Conservation (phyloP, 2,329 filamentous ascomycete species). For the Rutstroemia sydowiana region DNA sequence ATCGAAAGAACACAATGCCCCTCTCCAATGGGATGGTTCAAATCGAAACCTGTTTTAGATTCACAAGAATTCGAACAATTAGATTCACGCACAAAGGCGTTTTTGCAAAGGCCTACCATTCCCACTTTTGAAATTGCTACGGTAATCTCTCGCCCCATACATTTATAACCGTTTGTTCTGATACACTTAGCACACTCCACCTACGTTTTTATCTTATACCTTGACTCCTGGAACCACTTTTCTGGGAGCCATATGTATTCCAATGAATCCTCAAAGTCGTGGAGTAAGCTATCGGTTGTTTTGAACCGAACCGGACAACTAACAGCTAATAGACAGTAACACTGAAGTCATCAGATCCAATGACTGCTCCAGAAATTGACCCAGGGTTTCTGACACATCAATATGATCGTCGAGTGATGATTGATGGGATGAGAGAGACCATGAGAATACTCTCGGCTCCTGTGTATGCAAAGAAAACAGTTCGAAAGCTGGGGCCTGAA, state of each 20-base stretch:
- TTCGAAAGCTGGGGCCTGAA: constrained; percentile 14
- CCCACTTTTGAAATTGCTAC: background rate
- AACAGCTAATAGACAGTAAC: background rate
- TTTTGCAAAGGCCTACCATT: background rate
- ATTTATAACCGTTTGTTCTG: background rate
- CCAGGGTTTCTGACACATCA: constrained; percentile 39
- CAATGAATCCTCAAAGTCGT: constrained; percentile 43
- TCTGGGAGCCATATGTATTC: constrained; percentile 3
- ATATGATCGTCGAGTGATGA: constrained; percentile 36
- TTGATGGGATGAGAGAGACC: constrained; percentile 34
- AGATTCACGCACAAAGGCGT: background rate
- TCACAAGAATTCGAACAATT: constrained; percentile 41
- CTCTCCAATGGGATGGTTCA: constrained; percentile 38
- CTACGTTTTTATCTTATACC: constrained; percentile 2
- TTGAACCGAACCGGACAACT: background rate
- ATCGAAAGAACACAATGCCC: constrained; percentile 43
- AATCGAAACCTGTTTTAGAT: constrained; percentile 34
- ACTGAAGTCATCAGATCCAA: constrained; percentile 22
- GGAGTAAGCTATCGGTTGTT: background rate
- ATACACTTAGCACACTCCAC: constrained; percentile 37
- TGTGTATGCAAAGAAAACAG: constrained; percentile 16
- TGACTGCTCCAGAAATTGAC: constrained; percentile 40
- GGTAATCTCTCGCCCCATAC: background rate
- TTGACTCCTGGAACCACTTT: constrained; percentile 1
- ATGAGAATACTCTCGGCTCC: constrained; percentile 23